Percentiles rank a stretch among this genome's conserved stretches.
Evolutionary conservation across 257 asterid species (phyloP).

Genomic region (Cinchona pubescens): DNA sequence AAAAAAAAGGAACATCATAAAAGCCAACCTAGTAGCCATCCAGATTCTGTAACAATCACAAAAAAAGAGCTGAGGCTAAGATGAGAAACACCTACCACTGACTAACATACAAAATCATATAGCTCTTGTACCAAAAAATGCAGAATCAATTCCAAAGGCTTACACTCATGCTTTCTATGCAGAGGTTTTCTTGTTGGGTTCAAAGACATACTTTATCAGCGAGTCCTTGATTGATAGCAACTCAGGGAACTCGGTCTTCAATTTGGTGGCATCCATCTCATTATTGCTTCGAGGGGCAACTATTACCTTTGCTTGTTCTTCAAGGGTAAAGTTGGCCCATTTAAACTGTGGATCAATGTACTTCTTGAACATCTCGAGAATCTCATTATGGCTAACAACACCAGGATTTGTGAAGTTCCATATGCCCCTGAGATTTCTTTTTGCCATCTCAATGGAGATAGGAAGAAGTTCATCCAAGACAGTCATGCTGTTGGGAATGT

Average conservation of each 20-base stretch:
- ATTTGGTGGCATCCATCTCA: conserved; percentile 79
- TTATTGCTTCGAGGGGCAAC: conserved; percentile 88
- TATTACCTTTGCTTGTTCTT: conserved; percentile 95
- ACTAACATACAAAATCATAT: conserved; percentile 11
- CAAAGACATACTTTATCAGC: conserved; percentile 76
- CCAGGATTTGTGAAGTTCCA: conserved; percentile 98
- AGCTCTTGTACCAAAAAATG: conserved; percentile 10
- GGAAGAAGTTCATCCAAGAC: conserved; percentile 95
- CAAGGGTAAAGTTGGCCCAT: conserved; percentile 78
- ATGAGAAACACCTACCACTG: conserved; percentile 12
- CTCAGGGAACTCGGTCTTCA: conserved; percentile 90
- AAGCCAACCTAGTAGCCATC: conserved; percentile 17
- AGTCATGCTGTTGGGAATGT: conserved; percentile 99
- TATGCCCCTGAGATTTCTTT: conserved; percentile 82
- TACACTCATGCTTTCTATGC: conserved; percentile 29
- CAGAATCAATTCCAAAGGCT: conserved; percentile 19
- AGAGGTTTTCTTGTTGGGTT: conserved; percentile 69
- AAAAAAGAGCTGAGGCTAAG: conserved; percentile 16
- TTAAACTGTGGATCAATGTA: conserved; percentile 67
- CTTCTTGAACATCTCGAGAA: conserved; percentile 87
- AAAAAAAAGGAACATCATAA: conserved; percentile 3
- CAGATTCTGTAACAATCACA: conserved; percentile 16
- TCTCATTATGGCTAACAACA: conserved; percentile 89
- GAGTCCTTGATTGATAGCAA: conserved; percentile 83
- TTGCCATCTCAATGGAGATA: conserved; percentile 95